phyloP scores from a whole-genome alignment of 345 rosid genomes.

The Moricandia moricandioides region DNA sequence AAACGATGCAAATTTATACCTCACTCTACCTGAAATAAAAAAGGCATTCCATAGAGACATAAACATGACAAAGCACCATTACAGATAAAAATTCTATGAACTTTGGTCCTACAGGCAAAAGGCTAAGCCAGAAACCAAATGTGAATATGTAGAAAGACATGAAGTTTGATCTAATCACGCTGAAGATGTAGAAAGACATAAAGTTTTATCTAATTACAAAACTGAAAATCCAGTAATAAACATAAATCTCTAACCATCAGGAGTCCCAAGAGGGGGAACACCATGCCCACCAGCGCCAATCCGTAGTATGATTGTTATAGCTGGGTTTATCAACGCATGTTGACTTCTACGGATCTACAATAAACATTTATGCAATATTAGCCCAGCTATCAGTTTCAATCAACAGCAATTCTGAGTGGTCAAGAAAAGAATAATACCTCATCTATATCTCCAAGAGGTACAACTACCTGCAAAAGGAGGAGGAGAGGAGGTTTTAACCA shows the following conservation, averaged over 20 bases:
- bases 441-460: slow-evolving; percentile 94
- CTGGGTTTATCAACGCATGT: slow-evolving; percentile 97
- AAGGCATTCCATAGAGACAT: slow-evolving; percentile 28
- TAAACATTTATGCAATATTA: neutral
- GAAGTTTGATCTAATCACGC: neutral
- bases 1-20: slow-evolving; percentile 99
- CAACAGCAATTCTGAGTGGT: neutral
- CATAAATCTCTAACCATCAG: slow-evolving; percentile 69
- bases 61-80: slow-evolving; percentile 31
- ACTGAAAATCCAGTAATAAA: slow-evolving; percentile 6
- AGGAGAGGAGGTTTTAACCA: neutral
- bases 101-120: slow-evolving; percentile 13
- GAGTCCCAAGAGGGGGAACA: slow-evolving; percentile 98
- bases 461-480: slow-evolving; percentile 55
- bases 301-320: slow-evolving; percentile 85
- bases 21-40: slow-evolving; percentile 86
- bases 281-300: slow-evolving; percentile 99
- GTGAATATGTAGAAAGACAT: slow-evolving; percentile 9
- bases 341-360: slow-evolving; percentile 89
- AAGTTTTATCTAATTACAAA: neutral
- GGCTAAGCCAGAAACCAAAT: slow-evolving; percentile 11
- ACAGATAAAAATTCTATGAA: slow-evolving; percentile 9
- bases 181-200: slow-evolving; percentile 9
- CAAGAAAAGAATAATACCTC: slow-evolving; percentile 53
- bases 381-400: neutral